Evolutionary conservation across 2,329 filamentous ascomycete genomes (phyloP).

Genomic region (Alternaria conjuncta): DNA sequence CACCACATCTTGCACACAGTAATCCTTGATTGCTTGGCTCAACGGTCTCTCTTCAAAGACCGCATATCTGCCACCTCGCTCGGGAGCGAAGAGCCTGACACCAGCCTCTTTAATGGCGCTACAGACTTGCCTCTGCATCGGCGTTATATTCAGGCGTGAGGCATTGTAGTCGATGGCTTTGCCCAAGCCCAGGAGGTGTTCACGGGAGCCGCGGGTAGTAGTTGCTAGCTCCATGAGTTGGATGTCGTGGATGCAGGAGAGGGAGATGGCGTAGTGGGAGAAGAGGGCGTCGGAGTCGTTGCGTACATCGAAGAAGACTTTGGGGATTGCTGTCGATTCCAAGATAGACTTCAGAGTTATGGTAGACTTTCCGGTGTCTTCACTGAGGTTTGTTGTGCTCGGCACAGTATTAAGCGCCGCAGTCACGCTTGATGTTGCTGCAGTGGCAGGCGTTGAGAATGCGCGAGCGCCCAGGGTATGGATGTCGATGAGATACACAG

Average conservation of each 20-base stretch:
- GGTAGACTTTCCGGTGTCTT: background rate
- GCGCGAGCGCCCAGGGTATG: slow-evolving; percentile 28
- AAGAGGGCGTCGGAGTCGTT: slow-evolving; percentile 38
- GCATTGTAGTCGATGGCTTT: background rate
- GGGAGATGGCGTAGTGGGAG: slow-evolving; percentile 18
- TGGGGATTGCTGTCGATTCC: slow-evolving; percentile 30
- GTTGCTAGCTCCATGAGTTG: slow-evolving; percentile 31
- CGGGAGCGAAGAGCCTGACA: background rate
- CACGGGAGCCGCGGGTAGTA: background rate
- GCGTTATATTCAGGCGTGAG: background rate
- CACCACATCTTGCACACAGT: background rate
- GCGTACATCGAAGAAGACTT: slow-evolving; percentile 38
- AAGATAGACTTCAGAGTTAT: slow-evolving; percentile 40
- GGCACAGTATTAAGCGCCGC: background rate
- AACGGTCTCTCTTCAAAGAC: background rate
- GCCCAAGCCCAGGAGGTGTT: background rate
- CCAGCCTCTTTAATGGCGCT: background rate
- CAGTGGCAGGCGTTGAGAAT: slow-evolving; percentile 39
- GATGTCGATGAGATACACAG: slow-evolving; percentile 41
- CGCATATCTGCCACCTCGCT: background rate
- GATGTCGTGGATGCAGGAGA: slow-evolving; percentile 20
- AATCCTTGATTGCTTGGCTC: background rate
- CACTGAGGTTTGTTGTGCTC: background rate
- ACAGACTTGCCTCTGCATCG: background rate
- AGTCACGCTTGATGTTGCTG: background rate